Evolutionary conservation across 352 stramenopile genomes (phyloP).

Genomic region (Globisporangium spinosum): DNA sequence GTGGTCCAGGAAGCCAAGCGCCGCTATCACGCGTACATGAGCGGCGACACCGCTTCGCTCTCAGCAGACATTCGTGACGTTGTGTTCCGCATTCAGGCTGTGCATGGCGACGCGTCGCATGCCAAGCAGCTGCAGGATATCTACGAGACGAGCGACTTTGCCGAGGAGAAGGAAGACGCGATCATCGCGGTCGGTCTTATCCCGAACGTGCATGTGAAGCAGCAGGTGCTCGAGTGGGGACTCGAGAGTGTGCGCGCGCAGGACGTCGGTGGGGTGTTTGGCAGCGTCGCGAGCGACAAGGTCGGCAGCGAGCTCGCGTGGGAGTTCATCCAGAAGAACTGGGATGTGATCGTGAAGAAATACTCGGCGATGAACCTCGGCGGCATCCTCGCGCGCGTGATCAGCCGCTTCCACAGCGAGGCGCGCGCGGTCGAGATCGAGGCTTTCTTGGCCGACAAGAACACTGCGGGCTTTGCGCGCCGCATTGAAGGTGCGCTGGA

Average conservation of each 20-base stretch:
- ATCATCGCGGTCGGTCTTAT: conserved; percentile 53
- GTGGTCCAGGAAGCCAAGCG: conserved; percentile 51
- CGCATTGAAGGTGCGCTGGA: conserved; percentile 57
- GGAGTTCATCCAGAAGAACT: conserved; percentile 66
- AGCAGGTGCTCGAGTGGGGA: conserved; percentile 71
- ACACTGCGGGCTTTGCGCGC: conserved; percentile 52
- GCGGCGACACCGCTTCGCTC: conserved; percentile 37
- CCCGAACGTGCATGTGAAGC: conserved; percentile 35
- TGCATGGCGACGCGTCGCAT: conserved; percentile 33
- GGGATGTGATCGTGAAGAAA: conserved; percentile 50
- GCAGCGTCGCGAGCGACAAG: conserved; percentile 46
- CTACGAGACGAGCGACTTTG: conserved; percentile 61
- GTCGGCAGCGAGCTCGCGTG: conserved; percentile 51
- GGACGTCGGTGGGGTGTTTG: conserved; percentile 55
- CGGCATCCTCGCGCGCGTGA: conserved; percentile 33
- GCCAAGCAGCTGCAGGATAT: conserved; percentile 58
- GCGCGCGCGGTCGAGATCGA: conserved; percentile 49
- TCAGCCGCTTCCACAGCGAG: conserved; percentile 46
- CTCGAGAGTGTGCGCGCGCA: conserved; percentile 63
- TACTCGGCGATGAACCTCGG: conserved; percentile 58
- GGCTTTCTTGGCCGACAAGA: conserved; percentile 50
- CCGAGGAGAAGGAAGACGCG: conserved; percentile 63
- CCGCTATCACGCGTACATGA: conserved; percentile 52
- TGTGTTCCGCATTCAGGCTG: conserved; percentile 51
- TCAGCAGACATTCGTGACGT: conserved; percentile 53